phyloP scores from a whole-genome alignment of 345 rosid species.

The Rhodamnia argentea region DNA sequence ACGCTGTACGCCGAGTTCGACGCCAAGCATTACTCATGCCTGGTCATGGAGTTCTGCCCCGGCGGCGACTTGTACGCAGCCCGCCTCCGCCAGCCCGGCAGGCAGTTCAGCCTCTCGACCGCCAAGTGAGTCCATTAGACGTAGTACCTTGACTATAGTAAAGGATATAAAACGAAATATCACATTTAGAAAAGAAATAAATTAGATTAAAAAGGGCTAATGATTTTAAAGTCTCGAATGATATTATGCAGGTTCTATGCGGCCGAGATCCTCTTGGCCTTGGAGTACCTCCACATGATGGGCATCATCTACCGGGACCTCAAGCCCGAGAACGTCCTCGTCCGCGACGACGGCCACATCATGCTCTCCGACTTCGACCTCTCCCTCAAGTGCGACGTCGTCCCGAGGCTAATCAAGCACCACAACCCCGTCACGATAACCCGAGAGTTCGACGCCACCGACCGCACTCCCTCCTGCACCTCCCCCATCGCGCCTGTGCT shows the following conservation, averaged over 20 bases:
- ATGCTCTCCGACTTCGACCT: slow-evolving; percentile 79
- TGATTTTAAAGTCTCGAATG: background rate
- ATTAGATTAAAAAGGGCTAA: background rate
- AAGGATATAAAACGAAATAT: background rate
- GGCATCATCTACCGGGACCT: slow-evolving; percentile 67
- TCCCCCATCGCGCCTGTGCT: slow-evolving; percentile 59
- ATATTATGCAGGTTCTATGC: slow-evolving; percentile 48
- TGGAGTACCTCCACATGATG: slow-evolving; percentile 78
- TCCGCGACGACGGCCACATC: slow-evolving; percentile 64
- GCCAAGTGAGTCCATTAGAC: slow-evolving; percentile 41
- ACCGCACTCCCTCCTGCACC: slow-evolving; percentile 50
- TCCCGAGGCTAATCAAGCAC: slow-evolving; percentile 40
- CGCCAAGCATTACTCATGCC: slow-evolving; percentile 88
- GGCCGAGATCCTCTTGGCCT: slow-evolving; percentile 53
- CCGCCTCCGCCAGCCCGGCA: slow-evolving; percentile 63
- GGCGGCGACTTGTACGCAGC: slow-evolving; percentile 84
- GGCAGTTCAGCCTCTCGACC: slow-evolving; percentile 55
- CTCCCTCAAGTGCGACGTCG: slow-evolving; percentile 81
- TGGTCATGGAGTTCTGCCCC: slow-evolving; percentile 88
- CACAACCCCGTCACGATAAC: background rate
- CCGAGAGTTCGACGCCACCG: slow-evolving; percentile 15
- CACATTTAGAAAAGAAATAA: background rate
- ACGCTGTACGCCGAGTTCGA: slow-evolving; percentile 83
- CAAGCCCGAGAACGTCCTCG: slow-evolving; percentile 63
- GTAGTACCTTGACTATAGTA: background rate